Evolutionary conservation across 306 rosid genomes (phyloP), one percentile per base, ranked within the genome.

Genomic region (Purshia tridentata): DNA sequence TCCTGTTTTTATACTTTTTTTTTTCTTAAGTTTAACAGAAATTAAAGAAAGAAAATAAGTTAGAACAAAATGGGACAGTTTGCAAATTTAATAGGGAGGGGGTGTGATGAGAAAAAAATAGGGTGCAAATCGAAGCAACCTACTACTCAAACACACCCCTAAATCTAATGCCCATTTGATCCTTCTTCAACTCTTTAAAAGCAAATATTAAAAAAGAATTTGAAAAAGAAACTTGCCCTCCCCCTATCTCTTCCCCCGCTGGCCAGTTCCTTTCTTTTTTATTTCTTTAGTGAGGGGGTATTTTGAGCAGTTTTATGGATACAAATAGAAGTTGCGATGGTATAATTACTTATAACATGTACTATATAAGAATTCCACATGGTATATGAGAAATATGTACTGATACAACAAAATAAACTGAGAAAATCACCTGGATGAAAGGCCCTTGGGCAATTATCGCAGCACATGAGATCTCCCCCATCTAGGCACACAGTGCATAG

Each of bases 401-500:
- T 53, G 22, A 41, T 14, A 50, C 35, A 78, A 10, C 4, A 51
- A 59, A 39, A 12, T 8, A 20, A 48, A 75, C 71, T 54, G 29
- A 48, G 41, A 35, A 61, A 42, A 73, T 80, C 78, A 95, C 99
- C 92, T 80, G 72, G 72, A 82, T 95, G 99, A 76, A 85, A 95
- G 63, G 95, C 88, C 74, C 99, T 79, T 29, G 99, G 99, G 80
- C 99, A 95, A 54, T 92, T 94, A 83, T 91, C 90, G 78, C 99
- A 95, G 74, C 96, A 85, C 81, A 91, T 65, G 62, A 95, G 96
- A 80, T 87, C 88, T 83, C 96, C 98, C 69, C 96, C 96, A 73
- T 87, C 91, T 22, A 69, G 74, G 79, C 99, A 95, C 51, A 88
- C 88, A 80, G 81, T 80, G 81, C 99, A 95, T 69, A 90, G 95